Conservation (phyloP, 169 alveolate genomes). For the Sarcocystis neurona region DNA sequence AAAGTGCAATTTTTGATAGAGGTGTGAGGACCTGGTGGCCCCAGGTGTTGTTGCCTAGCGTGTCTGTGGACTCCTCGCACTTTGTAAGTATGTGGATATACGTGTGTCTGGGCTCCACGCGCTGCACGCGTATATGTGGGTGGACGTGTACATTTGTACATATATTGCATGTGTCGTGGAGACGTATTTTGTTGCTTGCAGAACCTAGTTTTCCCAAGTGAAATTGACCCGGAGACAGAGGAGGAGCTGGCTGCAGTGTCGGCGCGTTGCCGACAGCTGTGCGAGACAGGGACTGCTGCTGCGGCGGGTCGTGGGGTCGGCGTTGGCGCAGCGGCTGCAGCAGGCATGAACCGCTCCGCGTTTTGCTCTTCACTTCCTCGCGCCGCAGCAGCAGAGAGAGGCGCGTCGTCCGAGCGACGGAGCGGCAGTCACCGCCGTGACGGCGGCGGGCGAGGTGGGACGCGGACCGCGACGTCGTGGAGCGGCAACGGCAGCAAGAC, state of each 20-base stretch:
- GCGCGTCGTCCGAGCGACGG: neutral
- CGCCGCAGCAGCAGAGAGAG: neutral
- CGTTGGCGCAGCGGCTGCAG: neutral
- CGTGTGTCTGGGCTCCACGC: no score
- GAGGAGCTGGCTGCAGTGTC: constrained; percentile 19
- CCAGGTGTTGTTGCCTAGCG: no score
- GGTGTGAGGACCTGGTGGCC: no score
- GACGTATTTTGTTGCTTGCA: neutral
- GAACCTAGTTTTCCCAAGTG: constrained; percentile 29
- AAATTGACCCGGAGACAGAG: constrained; percentile 35
- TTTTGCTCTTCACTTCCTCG: neutral
- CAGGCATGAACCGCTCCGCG: neutral
- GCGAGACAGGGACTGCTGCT: neutral
- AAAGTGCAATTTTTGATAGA: no score
- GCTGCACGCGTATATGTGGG: neutral
- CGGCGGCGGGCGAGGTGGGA: neutral
- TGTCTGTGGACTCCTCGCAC: no score
- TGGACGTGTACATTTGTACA: neutral
- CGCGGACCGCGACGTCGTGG: neutral
- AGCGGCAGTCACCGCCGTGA: neutral
- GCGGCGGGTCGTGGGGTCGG: neutral
- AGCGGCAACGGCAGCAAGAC: neutral
- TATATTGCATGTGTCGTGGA: neutral
- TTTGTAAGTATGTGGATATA: no score
- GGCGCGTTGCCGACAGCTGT: constrained; percentile 32